Evolutionary conservation across 768 basidiomycete genomes (phyloP).

Genomic region (Botryobasidium botryosum): DNA sequence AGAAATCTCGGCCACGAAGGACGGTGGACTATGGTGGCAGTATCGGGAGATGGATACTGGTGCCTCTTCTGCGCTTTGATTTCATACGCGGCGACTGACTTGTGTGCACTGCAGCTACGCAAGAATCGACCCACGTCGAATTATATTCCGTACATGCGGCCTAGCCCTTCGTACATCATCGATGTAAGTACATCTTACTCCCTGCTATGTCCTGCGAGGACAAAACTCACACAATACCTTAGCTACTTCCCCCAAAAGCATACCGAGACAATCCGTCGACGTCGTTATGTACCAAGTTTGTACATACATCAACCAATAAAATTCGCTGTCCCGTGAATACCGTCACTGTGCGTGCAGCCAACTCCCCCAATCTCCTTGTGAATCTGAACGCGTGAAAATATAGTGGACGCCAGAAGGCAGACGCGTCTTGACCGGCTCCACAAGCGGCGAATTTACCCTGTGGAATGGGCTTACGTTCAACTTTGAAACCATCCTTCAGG

Average conservation of each 20-base stretch:
- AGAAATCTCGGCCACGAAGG: constrained; percentile 81
- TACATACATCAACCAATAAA: constrained; percentile 98
- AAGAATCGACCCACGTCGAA: constrained; percentile 66
- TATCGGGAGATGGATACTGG: constrained; percentile 71
- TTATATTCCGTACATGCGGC: constrained; percentile 63
- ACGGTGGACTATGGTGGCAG: constrained; percentile 93
- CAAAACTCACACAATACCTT: constrained; percentile 10
- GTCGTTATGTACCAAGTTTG: constrained; percentile 90
- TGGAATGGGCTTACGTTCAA: constrained; percentile 99
- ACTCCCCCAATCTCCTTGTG: background rate
- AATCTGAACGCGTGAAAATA: background rate
- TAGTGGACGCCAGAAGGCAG: constrained; percentile 98
- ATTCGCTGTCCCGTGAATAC: constrained; percentile 94
- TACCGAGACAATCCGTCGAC: constrained; percentile 85
- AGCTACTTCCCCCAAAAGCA: constrained; percentile 90
- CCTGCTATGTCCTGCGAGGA: constrained; percentile 14
- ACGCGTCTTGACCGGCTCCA: constrained; percentile 84
- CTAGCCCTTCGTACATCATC: constrained; percentile 74
- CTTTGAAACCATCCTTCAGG: constrained; percentile 96
- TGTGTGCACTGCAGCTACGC: constrained; percentile 30
- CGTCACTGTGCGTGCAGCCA: constrained; percentile 50
- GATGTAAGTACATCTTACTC: constrained; percentile 36
- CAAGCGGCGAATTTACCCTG: constrained; percentile 93
- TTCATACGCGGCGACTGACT: constrained; percentile 1
- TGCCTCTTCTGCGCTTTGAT: constrained; percentile 24